These are phyloP conservation scores for Alternaria sp. DNA, from an alignment of 2,329 filamentous ascomycete genomes.

Conservation along the genomic window DNA sequence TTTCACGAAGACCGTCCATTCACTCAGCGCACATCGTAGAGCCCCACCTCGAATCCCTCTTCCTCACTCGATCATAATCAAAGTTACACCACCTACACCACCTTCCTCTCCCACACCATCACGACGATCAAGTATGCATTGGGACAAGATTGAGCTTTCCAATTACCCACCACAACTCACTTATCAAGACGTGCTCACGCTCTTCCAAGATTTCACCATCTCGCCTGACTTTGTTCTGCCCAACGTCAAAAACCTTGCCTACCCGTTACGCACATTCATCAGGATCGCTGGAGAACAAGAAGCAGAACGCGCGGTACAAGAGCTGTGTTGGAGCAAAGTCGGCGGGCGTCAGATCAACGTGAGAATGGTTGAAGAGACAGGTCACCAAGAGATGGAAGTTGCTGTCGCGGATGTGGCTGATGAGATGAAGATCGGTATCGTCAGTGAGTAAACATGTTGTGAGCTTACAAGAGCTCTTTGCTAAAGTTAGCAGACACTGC, in stretches of 20 bases:
- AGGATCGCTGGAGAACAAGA: conserved; percentile 10
- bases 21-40: conserved; percentile 4
- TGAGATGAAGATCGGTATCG: conserved; percentile 22
- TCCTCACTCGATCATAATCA: neutral
- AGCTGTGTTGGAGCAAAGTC: conserved; percentile 11
- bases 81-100: neutral
- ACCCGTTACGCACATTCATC: conserved; percentile 19
- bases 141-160: conserved; percentile 19
- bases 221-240: conserved; percentile 15
- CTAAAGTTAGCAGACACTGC: conserved; percentile 14
- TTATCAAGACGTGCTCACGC: conserved; percentile 7
- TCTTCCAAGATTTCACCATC: conserved; percentile 21
- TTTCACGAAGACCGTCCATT: conserved; percentile 10
- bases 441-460: conserved; percentile 11
- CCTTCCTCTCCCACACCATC: neutral
- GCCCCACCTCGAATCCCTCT: conserved; percentile 6
- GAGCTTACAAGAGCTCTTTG: neutral
- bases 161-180: conserved; percentile 20
- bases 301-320: conserved; percentile 14
- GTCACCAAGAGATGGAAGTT: conserved; percentile 11
- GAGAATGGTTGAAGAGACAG: conserved; percentile 3
- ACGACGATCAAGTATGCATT: neutral
- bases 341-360: conserved; percentile 11
- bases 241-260: conserved; percentile 10
- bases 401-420: conserved; percentile 15